Evolutionary conservation across 2,329 filamentous ascomycete genomes (phyloP), one percentile per base, ranked within the genome.

Genomic region (Escovopsis sp.): DNA sequence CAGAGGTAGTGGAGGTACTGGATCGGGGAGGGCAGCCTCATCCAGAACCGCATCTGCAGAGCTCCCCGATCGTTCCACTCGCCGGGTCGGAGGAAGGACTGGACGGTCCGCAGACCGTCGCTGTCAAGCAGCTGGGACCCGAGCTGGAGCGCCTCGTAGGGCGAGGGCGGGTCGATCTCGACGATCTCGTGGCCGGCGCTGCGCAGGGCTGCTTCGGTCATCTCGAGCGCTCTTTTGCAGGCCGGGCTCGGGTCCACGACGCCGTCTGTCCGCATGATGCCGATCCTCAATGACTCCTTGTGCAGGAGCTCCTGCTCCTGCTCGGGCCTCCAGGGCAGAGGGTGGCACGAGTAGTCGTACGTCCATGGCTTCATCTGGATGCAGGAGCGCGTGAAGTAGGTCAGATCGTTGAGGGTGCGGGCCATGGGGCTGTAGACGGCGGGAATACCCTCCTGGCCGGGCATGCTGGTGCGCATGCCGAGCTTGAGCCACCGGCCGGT

Each of bases 341-440:
- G 87, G 55, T 94, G 86, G 1, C 89, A 85, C 0, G 77, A 81
- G 52, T 85, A 80, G 57, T 94, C 88, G 55, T 93, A 94, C 45
- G 74, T 80, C 88, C 88, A 95, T 0, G 87, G 85, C 61, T 84
- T 68, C 78, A 91, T 89, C 40, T 75, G 65, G 43, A 95, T 74
- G 43, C 95, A 66, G 7, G 77, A 74, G 41, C 78, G 77, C 4
- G 85, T 84, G 59, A 95, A 95, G 63, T 94, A 94, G 1, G 72
- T 73, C 47, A 95, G 65, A 55, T 95, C 88, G 48, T 79, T 74
- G 45, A 94, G 63, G 0, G 87, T 94, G 42, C 87, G 74, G 3
- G 88, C 77, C 89, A 96, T 95, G 5, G 88, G 88, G 45, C 84
- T 89, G 63, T 88, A 94, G 18, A 94, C 86, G 48, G 82, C 85